Percentiles rank a stretch among this genome's conserved stretches.
These are phyloP conservation scores for Ilyonectria mors-panacis DNA, from an alignment of 2,329 filamentous ascomycete species.

Conservation along the genomic window DNA sequence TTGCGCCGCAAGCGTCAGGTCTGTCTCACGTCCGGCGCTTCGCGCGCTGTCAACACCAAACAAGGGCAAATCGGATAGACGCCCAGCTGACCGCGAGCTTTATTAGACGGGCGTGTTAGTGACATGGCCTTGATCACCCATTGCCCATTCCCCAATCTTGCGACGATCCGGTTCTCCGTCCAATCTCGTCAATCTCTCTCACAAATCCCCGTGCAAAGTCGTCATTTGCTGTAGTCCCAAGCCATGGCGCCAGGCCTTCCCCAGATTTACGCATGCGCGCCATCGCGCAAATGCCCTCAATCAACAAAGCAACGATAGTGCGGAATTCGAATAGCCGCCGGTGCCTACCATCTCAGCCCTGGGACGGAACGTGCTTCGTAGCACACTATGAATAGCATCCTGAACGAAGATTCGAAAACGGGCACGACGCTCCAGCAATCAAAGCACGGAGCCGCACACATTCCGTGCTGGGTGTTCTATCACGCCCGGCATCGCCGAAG, in stretches of 20 bases:
- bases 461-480: constrained; percentile 2
- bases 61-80: constrained; percentile 1
- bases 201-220: not conserved
- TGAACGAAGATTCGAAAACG: not conserved
- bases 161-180: not conserved
- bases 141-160: not conserved
- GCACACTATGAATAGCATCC: constrained; percentile 17
- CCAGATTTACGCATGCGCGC: constrained; percentile 26
- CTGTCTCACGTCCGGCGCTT: constrained; percentile 3
- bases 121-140: not conserved
- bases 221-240: not conserved
- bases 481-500: constrained; percentile 37
- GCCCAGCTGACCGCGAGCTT: not conserved
- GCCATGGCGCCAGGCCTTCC: constrained; percentile 28
- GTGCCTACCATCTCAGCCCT: constrained; percentile 1
- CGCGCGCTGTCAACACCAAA: constrained; percentile 8
- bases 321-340: not conserved
- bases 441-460: constrained; percentile 22
- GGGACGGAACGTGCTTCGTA: not conserved
- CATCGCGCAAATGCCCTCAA: not conserved
- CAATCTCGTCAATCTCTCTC: constrained; percentile 27
- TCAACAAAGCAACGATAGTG: constrained; percentile 6
- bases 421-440: constrained; percentile 9
- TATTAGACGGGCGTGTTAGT: not conserved
- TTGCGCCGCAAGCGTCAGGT: not conserved